Base-by-base conservation (phyloP, 352 stramenopile genomes). In the Phytophthora rubi region DNA sequence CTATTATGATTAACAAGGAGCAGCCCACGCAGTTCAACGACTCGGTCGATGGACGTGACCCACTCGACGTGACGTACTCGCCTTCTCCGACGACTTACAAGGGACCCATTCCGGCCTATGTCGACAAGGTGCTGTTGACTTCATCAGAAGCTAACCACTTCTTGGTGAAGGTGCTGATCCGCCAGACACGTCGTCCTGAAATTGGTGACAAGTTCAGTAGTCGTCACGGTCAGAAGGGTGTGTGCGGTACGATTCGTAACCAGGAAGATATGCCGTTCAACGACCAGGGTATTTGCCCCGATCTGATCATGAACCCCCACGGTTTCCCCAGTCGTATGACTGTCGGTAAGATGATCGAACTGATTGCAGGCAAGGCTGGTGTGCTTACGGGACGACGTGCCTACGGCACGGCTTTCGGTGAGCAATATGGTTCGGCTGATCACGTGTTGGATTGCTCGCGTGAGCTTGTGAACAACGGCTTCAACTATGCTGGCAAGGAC, bases 251-350 rank as follows among this genome's bases (percentile, higher is more conserved):
- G 55, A 99, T 99, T 71, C 85, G 86, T 57, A 90, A 90, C 60
- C 88, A 95, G 79, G 97, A 98, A 70, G 98, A 99, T 86, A 98
- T 99, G 94, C 98, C 98, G 26, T 99, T 99, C 77, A 99, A 98
- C 75, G 98, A 99, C 77, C 83, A 95, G 55, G 98, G 98, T 16
- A 92, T 99, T 42, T 98, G 95, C 59, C 98, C 98, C 0, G 98
- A 99, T 81, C 77, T 99, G 37, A 99, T 99, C 75, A 99, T 99
- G 97, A 99, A 99, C 82, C 98, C 98, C 51, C 98, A 99, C 84
- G 98, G 98, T 66, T 99, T 99, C 82, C 98, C 98, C 35, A 99
- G 92, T 70, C 97, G 98, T 60, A 99, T 99, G 98, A 99, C 98
- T 13, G 96, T 99, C 13, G 96, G 96, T 23, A 99, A 99, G 80